Conservation (phyloP, 768 basidiomycete genomes). For the Pulveroboletus sp. region DNA sequence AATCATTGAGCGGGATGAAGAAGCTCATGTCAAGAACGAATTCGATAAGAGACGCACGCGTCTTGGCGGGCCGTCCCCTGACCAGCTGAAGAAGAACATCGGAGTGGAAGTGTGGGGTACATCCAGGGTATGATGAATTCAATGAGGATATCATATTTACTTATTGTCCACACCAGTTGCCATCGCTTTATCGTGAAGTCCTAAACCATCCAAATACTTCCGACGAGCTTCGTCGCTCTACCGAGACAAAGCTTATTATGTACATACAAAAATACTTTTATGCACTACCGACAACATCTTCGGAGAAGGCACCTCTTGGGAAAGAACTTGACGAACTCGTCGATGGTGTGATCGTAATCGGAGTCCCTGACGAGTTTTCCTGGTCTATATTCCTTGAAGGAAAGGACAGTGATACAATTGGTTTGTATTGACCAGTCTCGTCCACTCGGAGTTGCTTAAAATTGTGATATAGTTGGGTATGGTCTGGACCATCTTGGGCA, state of each 20-base stretch:
- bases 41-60: slow-evolving; percentile 75
- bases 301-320: slow-evolving; percentile 45
- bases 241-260: slow-evolving; percentile 70
- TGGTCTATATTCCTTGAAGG: slow-evolving; percentile 80
- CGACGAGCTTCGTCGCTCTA: slow-evolving; percentile 72
- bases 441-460: neutral
- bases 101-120: slow-evolving; percentile 55
- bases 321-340: slow-evolving; percentile 67
- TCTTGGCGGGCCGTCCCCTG: slow-evolving; percentile 59
- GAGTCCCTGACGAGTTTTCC: slow-evolving; percentile 72
- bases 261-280: slow-evolving; percentile 59
- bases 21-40: slow-evolving; percentile 53
- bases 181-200: slow-evolving; percentile 70
- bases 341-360: slow-evolving; percentile 69
- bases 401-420: slow-evolving; percentile 58
- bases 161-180: slow-evolving; percentile 46
- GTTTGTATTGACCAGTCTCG: slow-evolving; percentile 39
- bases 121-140: slow-evolving; percentile 48
- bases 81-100: slow-evolving; percentile 58
- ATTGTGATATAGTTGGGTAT: slow-evolving; percentile 49
- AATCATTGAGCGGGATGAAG: slow-evolving; percentile 62
- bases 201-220: slow-evolving; percentile 74
- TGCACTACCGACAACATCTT: slow-evolving; percentile 45
- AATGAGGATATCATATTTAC: slow-evolving; percentile 1
- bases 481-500: slow-evolving; percentile 50